Evolutionary conservation across 768 basidiomycete species (phyloP).

Genomic region (Tylopilus sp.): DNA sequence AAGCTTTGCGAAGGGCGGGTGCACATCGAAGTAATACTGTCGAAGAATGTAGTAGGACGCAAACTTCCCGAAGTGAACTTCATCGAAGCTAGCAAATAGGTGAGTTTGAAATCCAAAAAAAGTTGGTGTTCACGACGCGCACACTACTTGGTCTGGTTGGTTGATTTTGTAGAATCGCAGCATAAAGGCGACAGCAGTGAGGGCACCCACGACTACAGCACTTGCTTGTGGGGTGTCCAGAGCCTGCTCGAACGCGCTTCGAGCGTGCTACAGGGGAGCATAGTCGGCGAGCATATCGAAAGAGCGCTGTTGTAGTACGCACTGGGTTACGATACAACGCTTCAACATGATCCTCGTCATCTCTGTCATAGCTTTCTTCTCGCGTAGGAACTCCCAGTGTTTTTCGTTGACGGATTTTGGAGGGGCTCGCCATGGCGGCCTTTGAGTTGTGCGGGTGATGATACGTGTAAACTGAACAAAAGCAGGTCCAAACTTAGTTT

Average conservation of each 20-base stretch:
- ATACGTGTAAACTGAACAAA: constrained; percentile 5
- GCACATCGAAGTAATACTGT: constrained; percentile 99
- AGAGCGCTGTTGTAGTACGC: constrained; percentile 16
- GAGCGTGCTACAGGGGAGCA: constrained; percentile 41
- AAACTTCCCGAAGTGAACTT: constrained; percentile 99
- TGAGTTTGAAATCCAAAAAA: constrained; percentile 5
- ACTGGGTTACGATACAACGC: constrained; percentile 50
- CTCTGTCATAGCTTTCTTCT: constrained; percentile 30
- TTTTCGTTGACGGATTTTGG: constrained; percentile 32
- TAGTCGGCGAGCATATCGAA: constrained; percentile 11
- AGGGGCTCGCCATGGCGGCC: constrained; percentile 31
- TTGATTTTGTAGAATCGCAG: constrained; percentile 93
- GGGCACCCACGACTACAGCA: constrained; percentile 52
- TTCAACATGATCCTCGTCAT: constrained; percentile 52
- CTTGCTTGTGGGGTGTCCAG: constrained; percentile 65
- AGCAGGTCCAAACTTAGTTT: neutral
- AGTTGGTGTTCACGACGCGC: constrained; percentile 31
- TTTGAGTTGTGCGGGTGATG: constrained; percentile 1
- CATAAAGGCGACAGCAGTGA: constrained; percentile 77
- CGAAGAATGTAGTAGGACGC: constrained; percentile 90
- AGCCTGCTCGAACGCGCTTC: constrained; percentile 57
- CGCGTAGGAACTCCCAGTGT: constrained; percentile 12
- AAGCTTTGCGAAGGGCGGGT: constrained; percentile 95
- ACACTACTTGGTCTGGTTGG: constrained; percentile 94
- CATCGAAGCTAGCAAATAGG: constrained; percentile 69